These are phyloP conservation scores for Termitomyces sp. DNA, from an alignment of 768 basidiomycete genomes.

Conservation along the genomic window DNA sequence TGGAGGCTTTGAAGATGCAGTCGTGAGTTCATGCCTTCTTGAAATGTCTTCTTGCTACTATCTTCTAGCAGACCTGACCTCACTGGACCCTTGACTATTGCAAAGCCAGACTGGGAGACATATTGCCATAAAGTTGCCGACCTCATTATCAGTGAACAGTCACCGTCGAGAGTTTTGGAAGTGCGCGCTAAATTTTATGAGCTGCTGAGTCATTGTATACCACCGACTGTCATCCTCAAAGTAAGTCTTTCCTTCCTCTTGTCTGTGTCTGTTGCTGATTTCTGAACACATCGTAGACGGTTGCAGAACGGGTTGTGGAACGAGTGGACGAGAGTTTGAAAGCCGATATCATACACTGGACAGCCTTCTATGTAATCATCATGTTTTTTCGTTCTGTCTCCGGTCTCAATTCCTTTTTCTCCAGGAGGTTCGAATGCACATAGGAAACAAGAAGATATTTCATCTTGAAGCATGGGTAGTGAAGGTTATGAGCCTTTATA, in stretches of 20 bases:
- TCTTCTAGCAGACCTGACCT: conserved; percentile 63
- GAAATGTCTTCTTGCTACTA: not conserved
- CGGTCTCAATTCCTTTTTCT: not conserved
- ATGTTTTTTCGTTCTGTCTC: not conserved
- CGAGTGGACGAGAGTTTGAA: conserved; percentile 87
- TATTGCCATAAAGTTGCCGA: conserved; percentile 93
- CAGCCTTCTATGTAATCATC: conserved; percentile 76
- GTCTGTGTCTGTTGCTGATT: not conserved
- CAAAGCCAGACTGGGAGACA: conserved; percentile 99
- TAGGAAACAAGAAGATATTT: conserved; percentile 83
- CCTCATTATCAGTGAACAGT: conserved; percentile 84
- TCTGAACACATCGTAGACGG: conserved; percentile 49
- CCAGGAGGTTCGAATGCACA: conserved; percentile 94
- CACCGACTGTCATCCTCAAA: conserved; percentile 87
- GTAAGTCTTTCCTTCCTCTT: conserved; percentile 32
- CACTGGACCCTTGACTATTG: conserved; percentile 70
- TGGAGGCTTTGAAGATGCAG: conserved; percentile 97
- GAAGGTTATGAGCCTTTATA: conserved; percentile 90
- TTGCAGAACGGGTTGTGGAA: conserved; percentile 83
- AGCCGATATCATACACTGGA: conserved; percentile 96
- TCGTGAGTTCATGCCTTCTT: conserved; percentile 45
- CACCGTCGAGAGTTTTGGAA: conserved; percentile 84
- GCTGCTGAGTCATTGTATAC: conserved; percentile 94
- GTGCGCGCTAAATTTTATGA: conserved; percentile 93
- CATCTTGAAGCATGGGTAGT: conserved; percentile 98